Conservation (phyloP, 108 stramenopile genomes). For the Skeletonema menzelii region DNA sequence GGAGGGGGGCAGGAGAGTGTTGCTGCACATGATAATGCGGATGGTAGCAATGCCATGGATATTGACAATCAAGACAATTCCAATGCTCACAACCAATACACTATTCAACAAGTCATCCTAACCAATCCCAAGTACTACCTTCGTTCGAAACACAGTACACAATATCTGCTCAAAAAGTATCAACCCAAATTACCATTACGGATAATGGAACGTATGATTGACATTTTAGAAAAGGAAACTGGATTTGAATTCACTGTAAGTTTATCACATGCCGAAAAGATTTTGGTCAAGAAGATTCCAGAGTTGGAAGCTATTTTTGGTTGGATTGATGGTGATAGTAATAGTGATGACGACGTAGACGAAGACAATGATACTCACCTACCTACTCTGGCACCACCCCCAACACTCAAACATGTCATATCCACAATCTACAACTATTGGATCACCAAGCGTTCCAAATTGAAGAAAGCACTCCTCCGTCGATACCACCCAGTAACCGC, state of each 20-base stretch:
- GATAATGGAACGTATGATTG: slow-evolving; percentile 75
- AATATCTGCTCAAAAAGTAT: slow-evolving; percentile 20
- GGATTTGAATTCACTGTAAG: slow-evolving; percentile 81
- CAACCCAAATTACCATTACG: slow-evolving; percentile 51
- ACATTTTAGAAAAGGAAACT: slow-evolving; percentile 82
- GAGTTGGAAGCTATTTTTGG: slow-evolving; percentile 60
- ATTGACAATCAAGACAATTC: slow-evolving; percentile 1
- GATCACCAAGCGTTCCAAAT: slow-evolving; percentile 85
- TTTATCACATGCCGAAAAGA: slow-evolving; percentile 59
- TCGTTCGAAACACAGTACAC: slow-evolving; percentile 10
- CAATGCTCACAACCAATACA: background rate
- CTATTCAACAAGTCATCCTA: slow-evolving; percentile 22
- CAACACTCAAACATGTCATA: slow-evolving; percentile 57
- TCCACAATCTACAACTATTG: slow-evolving; percentile 85
- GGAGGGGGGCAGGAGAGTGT: background rate
- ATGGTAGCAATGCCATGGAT: slow-evolving; percentile 6
- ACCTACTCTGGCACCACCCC: slow-evolving; percentile 45
- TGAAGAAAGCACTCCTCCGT: slow-evolving; percentile 87
- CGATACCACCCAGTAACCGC: slow-evolving; percentile 92
- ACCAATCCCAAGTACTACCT: slow-evolving; percentile 37
- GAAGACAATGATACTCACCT: background rate
- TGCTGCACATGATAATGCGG: slow-evolving; percentile 5
- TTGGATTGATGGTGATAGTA: background rate
- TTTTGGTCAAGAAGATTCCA: slow-evolving; percentile 63
- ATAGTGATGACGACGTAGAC: background rate